Base-by-base conservation (phyloP, 305 asterid species). In the Coffea humblotiana region DNA sequence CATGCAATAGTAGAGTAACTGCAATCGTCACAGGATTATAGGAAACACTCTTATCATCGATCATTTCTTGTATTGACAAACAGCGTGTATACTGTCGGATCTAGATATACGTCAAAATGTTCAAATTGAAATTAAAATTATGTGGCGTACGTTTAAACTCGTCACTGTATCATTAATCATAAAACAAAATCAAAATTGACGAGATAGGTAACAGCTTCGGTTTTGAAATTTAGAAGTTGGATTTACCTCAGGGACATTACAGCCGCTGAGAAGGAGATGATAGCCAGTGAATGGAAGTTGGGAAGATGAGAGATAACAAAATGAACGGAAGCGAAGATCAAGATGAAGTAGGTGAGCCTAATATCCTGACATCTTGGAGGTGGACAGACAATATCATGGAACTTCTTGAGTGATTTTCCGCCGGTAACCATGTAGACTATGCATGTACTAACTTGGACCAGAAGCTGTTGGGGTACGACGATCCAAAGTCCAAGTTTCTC, bases 351-450 rank as follows among this genome's bases (percentile, higher is more conserved):
- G 0, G 97, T 87, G 73, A 89, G 93, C 68, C 51, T 84, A 78
- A 91, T 83, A 0, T 79, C 81, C 0, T 76, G 32, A 80, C 82
- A 47, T 4, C 78, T 37, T 0, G 90, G 73, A 48, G 73, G 73
- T 18, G 80, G 90, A 47, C 87, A 77, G 3, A 88, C 72, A 0
- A 69, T 75, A 15, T 89, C 86, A 16, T 88, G 88, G 81, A 90
- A 80, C 58, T 93, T 92, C 83, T 88, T 80, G 58, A 92, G 65
- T 0, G 96, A 93, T 65, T 86, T 86, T 5, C 98, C 97, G 0
- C 98, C 96, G 0, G 97, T 93, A 11, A 93, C 96, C 94, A 93
- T 84, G 88, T 92, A 93, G 9, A 92, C 78, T 51, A 93, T 92
- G 84, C 95, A 89, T 0, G 90, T 85, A 69, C 94, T 87, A 0